phyloP scores from a whole-genome alignment of 1,284 basidiomycete species.

The Cryptococcus neoformans region DNA sequence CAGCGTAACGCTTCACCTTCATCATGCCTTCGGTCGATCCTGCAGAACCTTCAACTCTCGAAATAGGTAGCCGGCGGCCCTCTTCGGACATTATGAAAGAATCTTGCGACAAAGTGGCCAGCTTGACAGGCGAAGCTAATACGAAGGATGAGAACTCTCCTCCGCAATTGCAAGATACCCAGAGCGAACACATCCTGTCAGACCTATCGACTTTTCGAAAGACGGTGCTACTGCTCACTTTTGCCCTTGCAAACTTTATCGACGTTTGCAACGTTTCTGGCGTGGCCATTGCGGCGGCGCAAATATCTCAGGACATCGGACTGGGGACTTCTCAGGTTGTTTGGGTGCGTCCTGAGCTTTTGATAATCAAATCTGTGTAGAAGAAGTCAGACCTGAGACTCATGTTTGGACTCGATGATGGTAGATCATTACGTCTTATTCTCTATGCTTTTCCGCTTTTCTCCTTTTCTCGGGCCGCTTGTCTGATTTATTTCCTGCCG shows the following conservation, averaged over 20 bases:
- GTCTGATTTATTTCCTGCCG: constrained; percentile 38
- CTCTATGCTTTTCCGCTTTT: constrained; percentile 31
- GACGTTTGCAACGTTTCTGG: constrained; percentile 29
- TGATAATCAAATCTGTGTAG: neutral
- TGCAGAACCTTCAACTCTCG: too few species aligned
- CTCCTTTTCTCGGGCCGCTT: constrained; percentile 41
- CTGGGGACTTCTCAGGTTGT: constrained; percentile 28
- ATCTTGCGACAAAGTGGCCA: too few species aligned
- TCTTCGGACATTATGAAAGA: too few species aligned
- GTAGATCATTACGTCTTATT: constrained; percentile 37
- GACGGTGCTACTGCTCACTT: constrained; percentile 20
- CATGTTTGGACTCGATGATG: neutral
- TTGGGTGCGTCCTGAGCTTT: constrained; percentile 23
- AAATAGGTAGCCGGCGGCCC: too few species aligned
- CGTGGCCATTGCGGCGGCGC: constrained; percentile 27
- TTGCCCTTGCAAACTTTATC: constrained; percentile 30
- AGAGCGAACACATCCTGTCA: neutral
- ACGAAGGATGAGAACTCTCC: too few species aligned
- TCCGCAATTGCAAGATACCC: too few species aligned
- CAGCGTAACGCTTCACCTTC: too few species aligned
- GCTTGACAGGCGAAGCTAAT: too few species aligned
- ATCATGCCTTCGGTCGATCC: too few species aligned
- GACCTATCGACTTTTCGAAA: neutral
- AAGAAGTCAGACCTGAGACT: neutral
- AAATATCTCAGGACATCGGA: constrained; percentile 24